phyloP scores from a whole-genome alignment of 768 basidiomycete genomes.

The Macrolepiota dolichaula region DNA sequence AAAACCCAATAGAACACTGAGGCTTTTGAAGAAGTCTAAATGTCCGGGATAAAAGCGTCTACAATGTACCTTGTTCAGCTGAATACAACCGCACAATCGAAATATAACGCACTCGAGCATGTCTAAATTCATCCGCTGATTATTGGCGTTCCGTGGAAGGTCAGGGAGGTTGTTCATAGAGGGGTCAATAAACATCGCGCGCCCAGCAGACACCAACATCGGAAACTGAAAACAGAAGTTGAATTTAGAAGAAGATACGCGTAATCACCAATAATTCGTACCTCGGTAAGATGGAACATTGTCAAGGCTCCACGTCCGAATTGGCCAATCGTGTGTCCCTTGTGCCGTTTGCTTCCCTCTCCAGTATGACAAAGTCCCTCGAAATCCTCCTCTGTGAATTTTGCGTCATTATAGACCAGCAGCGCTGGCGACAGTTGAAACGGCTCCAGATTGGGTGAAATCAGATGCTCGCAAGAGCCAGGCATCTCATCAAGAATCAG shows the following conservation, averaged over 20 bases:
- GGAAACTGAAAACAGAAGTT: conserved; percentile 22
- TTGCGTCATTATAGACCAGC: conserved; percentile 41
- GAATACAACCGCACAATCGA: not conserved
- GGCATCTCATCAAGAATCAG: conserved; percentile 34
- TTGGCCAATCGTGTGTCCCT: conserved; percentile 39
- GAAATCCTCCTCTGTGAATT: conserved; percentile 41
- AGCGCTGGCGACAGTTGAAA: conserved; percentile 36
- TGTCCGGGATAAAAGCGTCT: conserved; percentile 40
- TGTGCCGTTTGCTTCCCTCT: conserved; percentile 38
- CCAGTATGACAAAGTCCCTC: conserved; percentile 42
- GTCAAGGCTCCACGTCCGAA: conserved; percentile 52
- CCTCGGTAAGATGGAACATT: conserved; percentile 53
- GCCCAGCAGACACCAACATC: conserved; percentile 27
- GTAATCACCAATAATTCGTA: conserved; percentile 16
- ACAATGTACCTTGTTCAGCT: not conserved
- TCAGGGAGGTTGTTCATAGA: conserved; percentile 35
- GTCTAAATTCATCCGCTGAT: conserved; percentile 28
- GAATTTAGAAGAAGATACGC: not conserved
- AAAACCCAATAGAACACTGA: conserved; percentile 30
- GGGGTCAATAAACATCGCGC: conserved; percentile 43
- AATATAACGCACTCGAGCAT: not conserved
- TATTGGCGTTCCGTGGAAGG: conserved; percentile 21
- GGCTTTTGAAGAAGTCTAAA: conserved; percentile 31
- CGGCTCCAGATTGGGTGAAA: conserved; percentile 30
- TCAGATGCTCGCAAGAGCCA: conserved; percentile 15